Evolutionary conservation across 257 asterid genomes (phyloP).

Genomic region (Salvia splendens): DNA sequence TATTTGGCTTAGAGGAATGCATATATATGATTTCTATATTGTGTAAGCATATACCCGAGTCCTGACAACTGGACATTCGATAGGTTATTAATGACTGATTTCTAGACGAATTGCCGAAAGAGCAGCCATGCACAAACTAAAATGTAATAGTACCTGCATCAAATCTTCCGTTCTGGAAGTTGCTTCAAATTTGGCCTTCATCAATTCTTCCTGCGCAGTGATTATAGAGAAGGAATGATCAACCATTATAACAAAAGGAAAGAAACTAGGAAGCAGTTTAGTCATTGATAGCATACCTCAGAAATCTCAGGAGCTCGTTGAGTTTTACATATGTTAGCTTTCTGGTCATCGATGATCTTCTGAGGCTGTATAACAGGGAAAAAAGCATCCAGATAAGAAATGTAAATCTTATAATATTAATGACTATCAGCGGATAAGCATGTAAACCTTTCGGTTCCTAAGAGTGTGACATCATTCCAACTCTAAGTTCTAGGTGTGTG

Average conservation of each 20-base stretch:
- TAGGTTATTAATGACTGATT: not conserved
- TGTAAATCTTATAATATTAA: too few species aligned
- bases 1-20: too few species aligned
- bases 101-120: slow-evolving; percentile 1
- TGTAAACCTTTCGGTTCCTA: too few species aligned
- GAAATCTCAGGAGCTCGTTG: slow-evolving; percentile 95
- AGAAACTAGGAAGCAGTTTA: slow-evolving; percentile 12
- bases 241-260: slow-evolving; percentile 4
- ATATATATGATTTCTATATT: too few species aligned
- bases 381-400: too few species aligned
- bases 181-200: slow-evolving; percentile 78
- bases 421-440: too few species aligned
- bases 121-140: not conserved
- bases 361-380: too few species aligned
- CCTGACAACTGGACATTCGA: too few species aligned
- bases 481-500: too few species aligned
- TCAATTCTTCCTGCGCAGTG: slow-evolving; percentile 78
- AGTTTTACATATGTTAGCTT: slow-evolving; percentile 75
- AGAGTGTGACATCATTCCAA: too few species aligned
- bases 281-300: slow-evolving; percentile 54
- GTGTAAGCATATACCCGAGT: too few species aligned
- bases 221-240: slow-evolving; percentile 23
- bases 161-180: slow-evolving; percentile 62
- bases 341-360: slow-evolving; percentile 61
- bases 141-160: slow-evolving; percentile 54